A percentile compares a stretch with the other conserved stretches of the same genome.
These are phyloP conservation scores for Pleurostoma richardsiae DNA, from an alignment of 2,329 filamentous ascomycete species.

Conservation along the genomic window DNA sequence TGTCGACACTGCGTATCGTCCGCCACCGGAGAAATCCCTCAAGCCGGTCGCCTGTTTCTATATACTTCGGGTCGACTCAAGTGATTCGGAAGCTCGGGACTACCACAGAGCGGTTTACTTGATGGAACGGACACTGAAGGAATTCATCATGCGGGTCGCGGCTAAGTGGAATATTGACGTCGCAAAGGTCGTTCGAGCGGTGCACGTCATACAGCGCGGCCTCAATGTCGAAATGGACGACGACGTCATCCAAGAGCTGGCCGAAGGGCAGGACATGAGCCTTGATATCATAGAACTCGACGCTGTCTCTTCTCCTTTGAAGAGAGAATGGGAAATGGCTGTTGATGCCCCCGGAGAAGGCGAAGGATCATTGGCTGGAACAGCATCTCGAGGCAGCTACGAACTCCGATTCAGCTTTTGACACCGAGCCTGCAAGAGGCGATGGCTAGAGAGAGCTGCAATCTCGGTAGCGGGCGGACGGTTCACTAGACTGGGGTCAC, in stretches of 20 bases:
- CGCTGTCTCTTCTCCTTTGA: constrained; percentile 29
- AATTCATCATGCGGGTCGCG: constrained; percentile 69
- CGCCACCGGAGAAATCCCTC: constrained; percentile 65
- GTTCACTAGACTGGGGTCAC: constrained; percentile 2
- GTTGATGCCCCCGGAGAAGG: constrained; percentile 40
- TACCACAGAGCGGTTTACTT: constrained; percentile 86
- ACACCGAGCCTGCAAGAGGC: constrained; percentile 6
- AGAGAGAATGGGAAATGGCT: constrained; percentile 59
- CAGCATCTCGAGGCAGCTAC: constrained; percentile 24
- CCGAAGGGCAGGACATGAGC: constrained; percentile 89
- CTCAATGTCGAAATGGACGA: constrained; percentile 86
- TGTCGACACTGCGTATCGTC: constrained; percentile 80
- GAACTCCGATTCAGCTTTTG: constrained; percentile 44
- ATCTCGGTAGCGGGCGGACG: no score
- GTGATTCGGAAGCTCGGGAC: constrained; percentile 46
- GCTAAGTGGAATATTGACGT: constrained; percentile 78
- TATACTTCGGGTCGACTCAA: constrained; percentile 52
- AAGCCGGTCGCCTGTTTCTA: constrained; percentile 89
- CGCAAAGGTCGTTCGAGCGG: constrained; percentile 61
- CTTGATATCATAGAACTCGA: constrained; percentile 56
- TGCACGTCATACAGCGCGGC: constrained; percentile 69
- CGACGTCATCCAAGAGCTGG: constrained; percentile 76
- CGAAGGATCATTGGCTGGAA: constrained; percentile 24
- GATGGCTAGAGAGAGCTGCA: no score
- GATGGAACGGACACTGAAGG: constrained; percentile 66